phyloP scores from a whole-genome alignment of 305 asterid species.

The Fraxinus velutina region DNA sequence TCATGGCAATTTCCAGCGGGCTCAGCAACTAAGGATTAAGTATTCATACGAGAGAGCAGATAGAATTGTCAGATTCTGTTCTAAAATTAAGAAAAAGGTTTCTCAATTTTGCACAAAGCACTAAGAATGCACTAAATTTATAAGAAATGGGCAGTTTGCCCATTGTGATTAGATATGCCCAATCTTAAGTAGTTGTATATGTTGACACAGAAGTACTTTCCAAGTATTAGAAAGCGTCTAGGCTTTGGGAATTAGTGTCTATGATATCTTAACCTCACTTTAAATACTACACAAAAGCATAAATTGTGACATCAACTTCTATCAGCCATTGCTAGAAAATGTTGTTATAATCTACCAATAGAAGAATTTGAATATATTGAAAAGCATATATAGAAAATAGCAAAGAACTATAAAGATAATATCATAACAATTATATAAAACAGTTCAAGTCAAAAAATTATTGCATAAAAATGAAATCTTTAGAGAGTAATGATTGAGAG shows the following conservation, averaged over 20 bases:
- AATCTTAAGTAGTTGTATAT: neutral
- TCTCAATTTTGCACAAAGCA: neutral
- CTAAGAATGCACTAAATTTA: neutral
- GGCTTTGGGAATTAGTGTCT: neutral
- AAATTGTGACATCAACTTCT: neutral
- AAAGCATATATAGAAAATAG: neutral
- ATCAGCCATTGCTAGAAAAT: neutral
- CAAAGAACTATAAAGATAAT: neutral
- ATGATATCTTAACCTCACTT: neutral
- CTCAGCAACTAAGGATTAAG: neutral
- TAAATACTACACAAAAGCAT: neutral
- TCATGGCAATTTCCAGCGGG: neutral
- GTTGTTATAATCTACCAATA: neutral
- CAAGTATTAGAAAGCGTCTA: neutral
- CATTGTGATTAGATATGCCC: neutral
- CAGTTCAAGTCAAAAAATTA: neutral
- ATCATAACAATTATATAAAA: neutral
- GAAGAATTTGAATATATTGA: neutral
- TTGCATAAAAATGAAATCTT: neutral
- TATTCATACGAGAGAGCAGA: neutral
- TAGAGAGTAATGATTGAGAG: slow-evolving; percentile 23
- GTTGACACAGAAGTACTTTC: neutral
- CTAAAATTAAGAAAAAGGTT: neutral
- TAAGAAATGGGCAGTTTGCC: neutral
- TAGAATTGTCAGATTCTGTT: neutral